Conservation (phyloP, 345 rosid genomes). For the Firmiana major region DNA sequence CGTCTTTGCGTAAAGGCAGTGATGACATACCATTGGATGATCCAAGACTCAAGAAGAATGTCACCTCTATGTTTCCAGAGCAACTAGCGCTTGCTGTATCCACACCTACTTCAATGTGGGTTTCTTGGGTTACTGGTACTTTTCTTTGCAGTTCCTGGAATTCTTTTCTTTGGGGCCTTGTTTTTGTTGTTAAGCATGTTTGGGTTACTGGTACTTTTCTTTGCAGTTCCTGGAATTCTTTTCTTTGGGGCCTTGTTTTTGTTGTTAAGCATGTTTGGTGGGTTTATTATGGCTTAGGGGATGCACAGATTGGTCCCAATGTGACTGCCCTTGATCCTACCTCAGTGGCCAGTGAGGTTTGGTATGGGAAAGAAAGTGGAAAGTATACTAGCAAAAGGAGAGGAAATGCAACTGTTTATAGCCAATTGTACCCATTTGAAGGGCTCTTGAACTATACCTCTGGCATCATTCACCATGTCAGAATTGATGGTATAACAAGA, state of each 20-base stretch:
- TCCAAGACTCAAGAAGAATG: constrained; percentile 61
- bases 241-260: not conserved
- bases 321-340: constrained; percentile 58
- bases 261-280: constrained; percentile 12
- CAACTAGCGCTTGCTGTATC: constrained; percentile 76
- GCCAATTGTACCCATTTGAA: constrained; percentile 73
- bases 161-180: not conserved
- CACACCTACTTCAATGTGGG: constrained; percentile 75
- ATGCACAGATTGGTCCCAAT: constrained; percentile 56
- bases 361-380: constrained; percentile 61
- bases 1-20: constrained; percentile 73
- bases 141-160: not conserved
- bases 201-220: constrained; percentile 52
- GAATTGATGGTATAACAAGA: constrained; percentile 50
- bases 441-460: constrained; percentile 83
- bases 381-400: constrained; percentile 30
- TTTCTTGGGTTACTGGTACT: constrained; percentile 89
- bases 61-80: constrained; percentile 48
- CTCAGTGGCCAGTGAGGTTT: constrained; percentile 57
- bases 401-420: constrained; percentile 62
- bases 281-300: constrained; percentile 44
- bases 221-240: not conserved
- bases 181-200: not conserved
- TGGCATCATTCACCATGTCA: constrained; percentile 80
- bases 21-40: constrained; percentile 71